phyloP scores from a whole-genome alignment of 345 rosid species.

The Ailanthus altissimus region DNA sequence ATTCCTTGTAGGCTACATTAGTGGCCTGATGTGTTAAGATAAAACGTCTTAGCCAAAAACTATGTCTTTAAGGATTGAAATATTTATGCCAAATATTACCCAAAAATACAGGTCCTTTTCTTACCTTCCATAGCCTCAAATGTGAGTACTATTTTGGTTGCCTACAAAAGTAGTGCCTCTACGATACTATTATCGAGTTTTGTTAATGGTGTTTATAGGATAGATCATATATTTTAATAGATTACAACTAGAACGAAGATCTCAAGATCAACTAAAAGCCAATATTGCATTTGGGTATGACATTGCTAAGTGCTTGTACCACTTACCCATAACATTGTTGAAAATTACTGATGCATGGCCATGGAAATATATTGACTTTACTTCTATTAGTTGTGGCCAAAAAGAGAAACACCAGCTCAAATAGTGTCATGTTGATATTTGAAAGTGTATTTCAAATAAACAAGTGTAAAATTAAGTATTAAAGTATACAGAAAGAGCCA shows the following conservation, averaged over 20 bases:
- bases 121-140: neutral
- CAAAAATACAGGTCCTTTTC: neutral
- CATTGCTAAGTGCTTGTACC: neutral
- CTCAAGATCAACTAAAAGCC: neutral
- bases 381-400: no score
- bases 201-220: neutral
- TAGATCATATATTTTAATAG: neutral
- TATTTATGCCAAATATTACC: neutral
- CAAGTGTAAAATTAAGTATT: no score
- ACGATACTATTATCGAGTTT: neutral
- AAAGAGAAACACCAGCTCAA: no score
- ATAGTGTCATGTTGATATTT: no score
- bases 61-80: neutral
- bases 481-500: no score
- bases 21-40: neutral
- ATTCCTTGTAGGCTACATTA: neutral
- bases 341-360: neutral
- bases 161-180: neutral
- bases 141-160: neutral
- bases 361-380: neutral
- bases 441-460: no score
- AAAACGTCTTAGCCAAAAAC: neutral
- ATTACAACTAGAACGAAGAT: neutral
- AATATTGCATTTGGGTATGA: neutral
- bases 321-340: neutral